Evolutionary conservation across 2,329 filamentous ascomycete species (phyloP).

Genomic region (Nemania bipapillata): DNA sequence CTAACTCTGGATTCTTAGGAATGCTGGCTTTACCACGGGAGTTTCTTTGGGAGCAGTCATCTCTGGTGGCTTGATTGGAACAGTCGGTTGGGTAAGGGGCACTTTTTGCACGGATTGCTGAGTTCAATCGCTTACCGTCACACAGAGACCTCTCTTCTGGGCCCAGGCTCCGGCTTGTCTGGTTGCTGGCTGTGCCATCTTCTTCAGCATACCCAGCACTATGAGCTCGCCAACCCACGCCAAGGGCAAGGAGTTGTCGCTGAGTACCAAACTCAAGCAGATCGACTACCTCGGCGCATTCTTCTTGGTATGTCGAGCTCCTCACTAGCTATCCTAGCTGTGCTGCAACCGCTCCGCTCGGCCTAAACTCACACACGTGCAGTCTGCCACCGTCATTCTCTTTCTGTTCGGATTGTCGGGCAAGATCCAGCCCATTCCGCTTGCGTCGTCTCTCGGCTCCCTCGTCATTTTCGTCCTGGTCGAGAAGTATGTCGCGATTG

Average conservation of each 20-base stretch:
- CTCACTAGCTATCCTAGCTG: not conserved
- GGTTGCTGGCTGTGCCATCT: constrained; percentile 69
- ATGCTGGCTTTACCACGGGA: constrained; percentile 76
- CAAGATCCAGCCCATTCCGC: constrained; percentile 67
- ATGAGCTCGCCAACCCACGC: constrained; percentile 50
- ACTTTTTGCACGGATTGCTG: not conserved
- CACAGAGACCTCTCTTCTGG: constrained; percentile 75
- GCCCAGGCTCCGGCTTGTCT: constrained; percentile 74
- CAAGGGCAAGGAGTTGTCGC: constrained; percentile 54
- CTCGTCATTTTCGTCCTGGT: constrained; percentile 68
- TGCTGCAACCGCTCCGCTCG: no score
- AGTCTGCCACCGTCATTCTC: constrained; percentile 73
- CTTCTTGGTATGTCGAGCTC: constrained; percentile 63
- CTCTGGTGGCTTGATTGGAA: constrained; percentile 71
- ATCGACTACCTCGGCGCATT: constrained; percentile 81
- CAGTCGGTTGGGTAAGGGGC: constrained; percentile 73
- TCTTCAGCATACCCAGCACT: constrained; percentile 70
- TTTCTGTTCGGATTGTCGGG: constrained; percentile 78
- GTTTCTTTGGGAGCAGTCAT: constrained; percentile 77
- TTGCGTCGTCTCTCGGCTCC: constrained; percentile 66
- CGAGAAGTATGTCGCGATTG: constrained; percentile 70
- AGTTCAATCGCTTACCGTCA: constrained; percentile 30
- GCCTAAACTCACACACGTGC: not conserved
- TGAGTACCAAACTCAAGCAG: constrained; percentile 66
- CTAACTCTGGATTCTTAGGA: constrained; percentile 53